phyloP scores from a whole-genome alignment of 129 eudicot genomes.

The Artemisia annua region DNA sequence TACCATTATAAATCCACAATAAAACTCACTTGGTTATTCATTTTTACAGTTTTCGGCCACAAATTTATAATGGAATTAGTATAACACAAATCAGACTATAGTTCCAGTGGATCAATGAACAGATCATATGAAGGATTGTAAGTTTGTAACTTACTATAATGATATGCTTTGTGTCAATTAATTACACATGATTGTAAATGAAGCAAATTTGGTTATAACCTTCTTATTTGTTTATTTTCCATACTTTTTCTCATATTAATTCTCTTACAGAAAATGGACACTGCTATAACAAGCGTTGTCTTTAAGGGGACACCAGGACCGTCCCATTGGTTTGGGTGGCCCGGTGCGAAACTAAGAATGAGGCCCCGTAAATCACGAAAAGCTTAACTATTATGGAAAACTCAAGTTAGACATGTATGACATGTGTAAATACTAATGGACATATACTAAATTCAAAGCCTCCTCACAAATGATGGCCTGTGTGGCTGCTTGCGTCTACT shows the following conservation, averaged over 20 bases:
- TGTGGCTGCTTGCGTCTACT: too few relatives aligned
- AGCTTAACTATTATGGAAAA: too few relatives aligned
- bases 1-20: not conserved
- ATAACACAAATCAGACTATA: too few relatives aligned
- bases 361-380: too few relatives aligned
- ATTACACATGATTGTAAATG: slow-evolving; percentile 19
- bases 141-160: slow-evolving; percentile 15
- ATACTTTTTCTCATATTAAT: not conserved
- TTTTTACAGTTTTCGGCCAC: slow-evolving; percentile 15
- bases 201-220: slow-evolving; percentile 29
- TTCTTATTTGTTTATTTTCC: slow-evolving; percentile 25
- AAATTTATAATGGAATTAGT: slow-evolving; percentile 17
- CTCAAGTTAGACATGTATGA: too few relatives aligned
- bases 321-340: too few relatives aligned
- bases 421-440: too few relatives aligned
- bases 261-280: too few relatives aligned
- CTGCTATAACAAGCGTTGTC: not conserved
- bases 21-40: slow-evolving; percentile 35
- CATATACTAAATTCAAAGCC: too few relatives aligned
- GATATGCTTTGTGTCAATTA: slow-evolving; percentile 16
- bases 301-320: not conserved
- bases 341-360: too few relatives aligned
- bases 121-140: slow-evolving; percentile 22
- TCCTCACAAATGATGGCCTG: too few relatives aligned
- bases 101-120: too few relatives aligned